phyloP scores from a whole-genome alignment of 225 moss, liverwort and hornwort genomes.

The Neckera pumila region DNA sequence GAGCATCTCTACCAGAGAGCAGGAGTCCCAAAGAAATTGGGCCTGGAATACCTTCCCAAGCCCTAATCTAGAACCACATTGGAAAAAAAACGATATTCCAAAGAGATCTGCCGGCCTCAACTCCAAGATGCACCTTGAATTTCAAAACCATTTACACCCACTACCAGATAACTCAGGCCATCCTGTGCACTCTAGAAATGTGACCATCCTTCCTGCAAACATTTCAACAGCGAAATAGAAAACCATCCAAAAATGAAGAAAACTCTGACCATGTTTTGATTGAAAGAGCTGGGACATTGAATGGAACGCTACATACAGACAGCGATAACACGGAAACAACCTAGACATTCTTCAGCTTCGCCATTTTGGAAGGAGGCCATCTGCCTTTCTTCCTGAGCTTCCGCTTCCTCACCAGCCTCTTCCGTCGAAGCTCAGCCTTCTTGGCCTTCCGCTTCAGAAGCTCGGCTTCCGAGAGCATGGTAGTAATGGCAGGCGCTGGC shows the following conservation, averaged over 20 bases:
- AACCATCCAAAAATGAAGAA: neutral
- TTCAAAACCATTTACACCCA: neutral
- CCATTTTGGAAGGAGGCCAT: constrained; percentile 87
- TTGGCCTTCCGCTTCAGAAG: constrained; percentile 65
- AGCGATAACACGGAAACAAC: neutral
- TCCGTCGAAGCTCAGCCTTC: constrained; percentile 64
- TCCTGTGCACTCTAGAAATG: neutral
- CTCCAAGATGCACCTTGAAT: neutral
- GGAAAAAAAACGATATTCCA: neutral
- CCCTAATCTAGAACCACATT: neutral
- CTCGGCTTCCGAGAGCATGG: constrained; percentile 52
- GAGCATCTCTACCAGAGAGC: neutral
- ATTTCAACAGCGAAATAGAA: neutral
- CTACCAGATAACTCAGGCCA: neutral
- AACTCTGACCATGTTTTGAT: neutral
- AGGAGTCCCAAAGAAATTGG: neutral
- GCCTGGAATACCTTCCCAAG: neutral
- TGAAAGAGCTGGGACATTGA: neutral
- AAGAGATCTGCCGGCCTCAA: neutral
- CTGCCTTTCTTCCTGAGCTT: constrained; percentile 86
- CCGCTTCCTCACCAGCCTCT: constrained; percentile 67
- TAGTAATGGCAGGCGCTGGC: constrained; percentile 28
- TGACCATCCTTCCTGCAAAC: neutral
- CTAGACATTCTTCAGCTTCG: constrained; percentile 73
- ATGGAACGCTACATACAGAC: neutral